A percentile compares a stretch with the other conserved stretches of the same genome.
Conservation (phyloP, 2,329 filamentous ascomycete species). For the Fusarium sp. region DNA sequence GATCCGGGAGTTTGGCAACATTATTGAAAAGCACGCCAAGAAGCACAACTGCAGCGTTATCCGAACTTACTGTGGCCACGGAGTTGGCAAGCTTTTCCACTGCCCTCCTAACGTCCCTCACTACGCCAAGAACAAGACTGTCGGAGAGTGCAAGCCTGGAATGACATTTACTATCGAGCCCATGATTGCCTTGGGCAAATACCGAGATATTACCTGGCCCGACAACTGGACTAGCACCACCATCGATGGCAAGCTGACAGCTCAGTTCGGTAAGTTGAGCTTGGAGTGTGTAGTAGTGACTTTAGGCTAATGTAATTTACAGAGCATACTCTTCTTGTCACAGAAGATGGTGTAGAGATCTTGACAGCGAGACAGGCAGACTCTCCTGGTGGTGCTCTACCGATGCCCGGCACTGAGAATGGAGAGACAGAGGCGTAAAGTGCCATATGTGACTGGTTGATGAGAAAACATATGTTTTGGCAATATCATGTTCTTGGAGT, state of each 20-base stretch:
- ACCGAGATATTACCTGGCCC: conserved; percentile 95
- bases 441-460: conserved; percentile 11
- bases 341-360: conserved; percentile 84
- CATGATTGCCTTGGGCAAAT: conserved; percentile 94
- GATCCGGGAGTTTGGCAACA: conserved; percentile 92
- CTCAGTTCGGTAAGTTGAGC: conserved; percentile 82
- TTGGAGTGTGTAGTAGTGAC: too few relatives aligned
- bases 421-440: conserved; percentile 30
- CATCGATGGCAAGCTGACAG: conserved; percentile 87
- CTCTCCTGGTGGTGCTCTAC: conserved; percentile 80
- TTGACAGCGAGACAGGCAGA: conserved; percentile 79
- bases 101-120: conserved; percentile 94
- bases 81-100: conserved; percentile 94
- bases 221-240: conserved; percentile 99
- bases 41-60: conserved; percentile 87
- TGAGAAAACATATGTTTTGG: conserved; percentile 17
- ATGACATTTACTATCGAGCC: conserved; percentile 99
- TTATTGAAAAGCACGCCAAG: conserved; percentile 97
- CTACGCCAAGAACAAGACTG: conserved; percentile 98
- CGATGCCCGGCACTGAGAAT: conserved; percentile 62
- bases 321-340: conserved; percentile 88
- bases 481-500: conserved; percentile 27
- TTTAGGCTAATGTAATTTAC: conserved; percentile 40
- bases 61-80: conserved; percentile 95
- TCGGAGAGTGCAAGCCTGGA: conserved; percentile 91